Conservation (phyloP, 164 flowering plant species). For the Stephania japonica region DNA sequence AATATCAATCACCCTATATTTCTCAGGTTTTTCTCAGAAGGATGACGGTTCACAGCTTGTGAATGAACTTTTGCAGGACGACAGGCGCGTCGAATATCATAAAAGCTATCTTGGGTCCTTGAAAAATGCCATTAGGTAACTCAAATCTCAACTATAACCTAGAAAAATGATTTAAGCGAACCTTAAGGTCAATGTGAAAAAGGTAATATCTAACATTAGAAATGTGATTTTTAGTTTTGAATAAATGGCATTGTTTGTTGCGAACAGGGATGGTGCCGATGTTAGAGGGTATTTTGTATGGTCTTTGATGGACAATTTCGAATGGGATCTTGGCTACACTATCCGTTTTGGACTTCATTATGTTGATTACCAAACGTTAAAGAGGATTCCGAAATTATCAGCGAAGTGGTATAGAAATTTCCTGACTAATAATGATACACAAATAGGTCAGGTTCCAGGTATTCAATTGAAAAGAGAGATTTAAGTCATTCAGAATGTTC, state of each 20-base stretch:
- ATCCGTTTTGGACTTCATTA: constrained; percentile 16
- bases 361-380: constrained; percentile 11
- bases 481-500: too few relatives aligned
- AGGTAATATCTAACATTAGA: too few relatives aligned
- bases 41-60: background rate
- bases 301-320: constrained; percentile 19
- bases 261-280: constrained; percentile 20
- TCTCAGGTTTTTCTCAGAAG: constrained; percentile 23
- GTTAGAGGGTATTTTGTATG: constrained; percentile 21
- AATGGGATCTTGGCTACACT: constrained; percentile 14
- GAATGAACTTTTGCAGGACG: constrained; percentile 26
- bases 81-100: constrained; percentile 33
- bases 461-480: background rate
- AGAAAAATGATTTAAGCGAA: too few relatives aligned
- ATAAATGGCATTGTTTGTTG: too few relatives aligned
- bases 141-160: background rate
- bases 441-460: background rate
- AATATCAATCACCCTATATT: background rate
- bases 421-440: constrained; percentile 1
- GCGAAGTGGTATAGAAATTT: constrained; percentile 16
- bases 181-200: too few relatives aligned
- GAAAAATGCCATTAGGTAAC: constrained; percentile 42
- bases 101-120: constrained; percentile 41
- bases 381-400: constrained; percentile 15
- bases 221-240: too few relatives aligned